A percentile compares a stretch with the other conserved stretches of the same genome.
These are phyloP conservation scores for Exophiala sp. DNA, from an alignment of 2,329 filamentous ascomycete species.

Conservation along the genomic window DNA sequence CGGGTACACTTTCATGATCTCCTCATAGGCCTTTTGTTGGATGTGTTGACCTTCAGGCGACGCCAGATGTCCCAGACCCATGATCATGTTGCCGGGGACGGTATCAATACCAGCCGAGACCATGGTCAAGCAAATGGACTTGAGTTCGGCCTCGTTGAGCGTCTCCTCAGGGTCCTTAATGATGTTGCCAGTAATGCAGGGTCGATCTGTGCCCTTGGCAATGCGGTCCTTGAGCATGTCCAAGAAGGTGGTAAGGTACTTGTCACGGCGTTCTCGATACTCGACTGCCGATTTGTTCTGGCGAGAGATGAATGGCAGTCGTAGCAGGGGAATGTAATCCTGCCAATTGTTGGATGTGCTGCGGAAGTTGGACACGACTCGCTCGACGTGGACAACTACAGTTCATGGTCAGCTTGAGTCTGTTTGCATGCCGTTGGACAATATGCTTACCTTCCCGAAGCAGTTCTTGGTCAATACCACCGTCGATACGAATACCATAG, in stretches of 20 bases:
- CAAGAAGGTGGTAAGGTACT: slow-evolving; percentile 60
- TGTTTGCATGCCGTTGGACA: background rate
- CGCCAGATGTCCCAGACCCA: slow-evolving; percentile 74
- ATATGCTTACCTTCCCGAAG: slow-evolving; percentile 53
- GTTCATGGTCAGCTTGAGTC: slow-evolving; percentile 2
- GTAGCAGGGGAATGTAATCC: slow-evolving; percentile 74
- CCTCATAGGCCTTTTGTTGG: slow-evolving; percentile 65
- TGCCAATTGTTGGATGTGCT: slow-evolving; percentile 81
- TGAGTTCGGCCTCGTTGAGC: slow-evolving; percentile 69
- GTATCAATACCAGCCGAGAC: slow-evolving; percentile 79
- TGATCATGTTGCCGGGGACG: slow-evolving; percentile 73
- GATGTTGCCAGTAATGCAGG: slow-evolving; percentile 68
- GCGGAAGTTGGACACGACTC: slow-evolving; percentile 70
- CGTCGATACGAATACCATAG: slow-evolving; percentile 73
- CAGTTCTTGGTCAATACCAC: slow-evolving; percentile 63
- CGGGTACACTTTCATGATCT: slow-evolving; percentile 69
- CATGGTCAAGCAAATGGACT: slow-evolving; percentile 78
- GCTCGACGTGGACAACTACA: slow-evolving; percentile 67
- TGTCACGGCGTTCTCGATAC: slow-evolving; percentile 66
- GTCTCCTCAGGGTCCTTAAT: slow-evolving; percentile 67
- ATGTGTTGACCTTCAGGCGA: slow-evolving; percentile 64
- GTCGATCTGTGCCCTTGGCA: slow-evolving; percentile 60
- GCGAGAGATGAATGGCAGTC: slow-evolving; percentile 58
- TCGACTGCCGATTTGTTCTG: slow-evolving; percentile 59
- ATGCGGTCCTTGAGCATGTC: slow-evolving; percentile 60